Evolutionary conservation across 2,329 filamentous ascomycete genomes (phyloP).

Genomic region (Ophiostoma novo-ulmi): DNA sequence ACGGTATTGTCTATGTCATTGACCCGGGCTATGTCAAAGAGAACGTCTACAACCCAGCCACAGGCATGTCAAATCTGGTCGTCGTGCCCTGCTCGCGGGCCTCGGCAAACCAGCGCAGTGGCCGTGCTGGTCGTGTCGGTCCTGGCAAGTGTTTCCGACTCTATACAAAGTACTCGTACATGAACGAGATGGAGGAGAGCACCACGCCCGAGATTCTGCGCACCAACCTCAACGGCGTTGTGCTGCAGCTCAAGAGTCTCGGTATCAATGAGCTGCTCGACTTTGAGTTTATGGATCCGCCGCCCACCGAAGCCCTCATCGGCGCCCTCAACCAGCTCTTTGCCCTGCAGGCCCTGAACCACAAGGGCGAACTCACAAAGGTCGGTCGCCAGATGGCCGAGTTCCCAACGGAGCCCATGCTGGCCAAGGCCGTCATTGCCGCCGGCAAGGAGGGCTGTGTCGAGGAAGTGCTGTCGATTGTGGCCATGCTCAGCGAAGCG

Average conservation of each 20-base stretch:
- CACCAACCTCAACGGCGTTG: slow-evolving; percentile 77
- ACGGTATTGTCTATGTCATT: slow-evolving; percentile 93
- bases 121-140: slow-evolving; percentile 84
- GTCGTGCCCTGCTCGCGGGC: slow-evolving; percentile 88
- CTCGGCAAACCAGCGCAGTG: slow-evolving; percentile 86
- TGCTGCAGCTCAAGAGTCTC: slow-evolving; percentile 80
- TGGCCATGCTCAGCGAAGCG: slow-evolving; percentile 89
- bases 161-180: slow-evolving; percentile 89
- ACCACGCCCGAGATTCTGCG: slow-evolving; percentile 91
- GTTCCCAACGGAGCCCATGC: slow-evolving; percentile 63
- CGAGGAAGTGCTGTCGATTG: slow-evolving; percentile 84
- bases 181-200: slow-evolving; percentile 90
- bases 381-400: slow-evolving; percentile 92
- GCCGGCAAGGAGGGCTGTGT: slow-evolving; percentile 89
- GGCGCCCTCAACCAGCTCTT: slow-evolving; percentile 86
- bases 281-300: slow-evolving; percentile 95
- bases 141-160: slow-evolving; percentile 90
- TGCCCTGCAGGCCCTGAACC: slow-evolving; percentile 81
- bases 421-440: slow-evolving; percentile 81
- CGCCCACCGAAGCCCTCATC: slow-evolving; percentile 83
- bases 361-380: slow-evolving; percentile 83
- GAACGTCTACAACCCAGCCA: slow-evolving; percentile 85
- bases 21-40: slow-evolving; percentile 95
- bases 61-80: slow-evolving; percentile 86
- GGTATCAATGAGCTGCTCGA: slow-evolving; percentile 89